Evolutionary conservation across 2,329 filamentous ascomycete species (phyloP).

Genomic region (Colletotrichum truncatum): DNA sequence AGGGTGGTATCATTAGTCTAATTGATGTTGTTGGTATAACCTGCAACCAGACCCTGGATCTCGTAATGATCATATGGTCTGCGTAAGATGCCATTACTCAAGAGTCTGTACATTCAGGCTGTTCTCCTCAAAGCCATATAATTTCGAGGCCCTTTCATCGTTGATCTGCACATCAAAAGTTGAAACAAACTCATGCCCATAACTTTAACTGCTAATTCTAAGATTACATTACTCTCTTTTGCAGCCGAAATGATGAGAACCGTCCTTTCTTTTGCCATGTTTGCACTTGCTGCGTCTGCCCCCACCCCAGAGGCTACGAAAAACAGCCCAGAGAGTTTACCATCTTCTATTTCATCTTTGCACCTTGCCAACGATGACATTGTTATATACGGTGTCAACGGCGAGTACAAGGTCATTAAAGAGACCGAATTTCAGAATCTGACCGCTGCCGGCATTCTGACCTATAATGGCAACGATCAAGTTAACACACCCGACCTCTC

Average conservation of each 20-base stretch:
- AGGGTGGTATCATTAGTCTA: too few relatives aligned
- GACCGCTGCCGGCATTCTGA: not conserved
- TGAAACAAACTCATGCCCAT: not conserved
- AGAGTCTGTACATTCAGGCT: too few relatives aligned
- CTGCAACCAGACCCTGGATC: too few relatives aligned
- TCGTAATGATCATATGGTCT: too few relatives aligned
- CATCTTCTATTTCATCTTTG: not conserved
- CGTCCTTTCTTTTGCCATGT: not conserved
- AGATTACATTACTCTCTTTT: too few relatives aligned
- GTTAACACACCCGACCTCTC: not conserved
- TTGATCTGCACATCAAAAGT: too few relatives aligned
- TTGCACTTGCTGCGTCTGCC: not conserved
- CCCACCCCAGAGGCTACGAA: not conserved
- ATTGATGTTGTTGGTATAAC: too few relatives aligned
- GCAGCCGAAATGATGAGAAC: not conserved
- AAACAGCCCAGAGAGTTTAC: not conserved
- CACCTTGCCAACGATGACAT: not conserved
- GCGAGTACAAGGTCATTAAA: not conserved
- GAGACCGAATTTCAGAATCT: not conserved
- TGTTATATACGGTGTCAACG: not conserved
- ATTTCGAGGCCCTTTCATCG: too few relatives aligned
- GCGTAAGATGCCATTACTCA: too few relatives aligned
- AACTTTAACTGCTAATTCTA: not conserved
- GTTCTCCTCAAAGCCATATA: too few relatives aligned
- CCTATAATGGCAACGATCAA: not conserved